Conservation (phyloP, 352 stramenopile species). For the Thalassiosira exigua region DNA sequence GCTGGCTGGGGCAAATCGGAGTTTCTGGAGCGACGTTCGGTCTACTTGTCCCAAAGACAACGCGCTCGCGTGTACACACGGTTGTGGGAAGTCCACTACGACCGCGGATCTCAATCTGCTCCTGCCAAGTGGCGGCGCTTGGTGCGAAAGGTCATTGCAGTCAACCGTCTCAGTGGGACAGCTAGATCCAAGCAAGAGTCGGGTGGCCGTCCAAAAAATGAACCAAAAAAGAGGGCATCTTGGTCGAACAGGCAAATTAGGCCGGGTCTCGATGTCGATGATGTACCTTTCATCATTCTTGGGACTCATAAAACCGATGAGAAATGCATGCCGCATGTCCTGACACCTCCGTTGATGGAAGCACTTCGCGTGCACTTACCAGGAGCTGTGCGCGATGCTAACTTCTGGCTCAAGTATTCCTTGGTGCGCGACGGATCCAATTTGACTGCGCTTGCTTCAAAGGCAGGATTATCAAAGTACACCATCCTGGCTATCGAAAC, state of each 20-base stretch:
- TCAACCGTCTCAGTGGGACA: conserved; percentile 4
- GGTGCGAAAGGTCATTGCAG: conserved; percentile 6
- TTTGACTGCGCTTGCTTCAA: conserved; percentile 63
- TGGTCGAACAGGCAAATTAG: background rate
- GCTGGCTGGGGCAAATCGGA: background rate
- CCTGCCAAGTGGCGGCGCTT: conserved; percentile 3
- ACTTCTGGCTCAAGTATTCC: conserved; percentile 83
- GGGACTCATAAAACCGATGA: conserved; percentile 74
- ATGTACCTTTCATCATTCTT: conserved; percentile 71
- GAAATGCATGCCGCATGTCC: conserved; percentile 74
- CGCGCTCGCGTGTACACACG: background rate
- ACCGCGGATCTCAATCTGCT: conserved; percentile 8
- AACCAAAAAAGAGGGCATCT: background rate
- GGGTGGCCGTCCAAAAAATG: background rate
- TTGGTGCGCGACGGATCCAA: conserved; percentile 80
- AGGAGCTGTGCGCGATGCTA: conserved; percentile 53
- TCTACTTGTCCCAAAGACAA: background rate
- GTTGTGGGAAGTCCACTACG: conserved; percentile 20
- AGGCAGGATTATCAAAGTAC: conserved; percentile 65
- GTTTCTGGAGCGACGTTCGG: background rate
- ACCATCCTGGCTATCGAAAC: conserved; percentile 81
- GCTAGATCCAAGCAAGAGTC: background rate
- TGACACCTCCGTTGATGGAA: conserved; percentile 84
- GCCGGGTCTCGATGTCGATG: background rate
- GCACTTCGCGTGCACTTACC: conserved; percentile 76